phyloP scores from a whole-genome alignment of 1,139 yeast species.

The Taphrina sp. region DNA sequence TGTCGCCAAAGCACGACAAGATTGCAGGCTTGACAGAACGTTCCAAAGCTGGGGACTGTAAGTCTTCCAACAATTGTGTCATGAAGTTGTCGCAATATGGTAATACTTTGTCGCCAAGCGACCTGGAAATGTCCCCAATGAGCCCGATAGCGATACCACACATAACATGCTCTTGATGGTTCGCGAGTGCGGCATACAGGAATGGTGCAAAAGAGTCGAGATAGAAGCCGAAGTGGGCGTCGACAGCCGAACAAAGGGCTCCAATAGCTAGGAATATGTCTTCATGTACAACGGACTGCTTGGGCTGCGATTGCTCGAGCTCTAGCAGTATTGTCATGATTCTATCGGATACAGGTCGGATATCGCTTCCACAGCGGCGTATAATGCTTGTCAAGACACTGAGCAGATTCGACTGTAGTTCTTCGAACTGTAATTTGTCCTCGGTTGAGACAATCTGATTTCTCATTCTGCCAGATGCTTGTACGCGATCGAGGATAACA shows the following conservation, averaged over 20 bases:
- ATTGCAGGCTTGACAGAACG: constrained; percentile 83
- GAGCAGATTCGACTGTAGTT: constrained; percentile 79
- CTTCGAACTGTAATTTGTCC: constrained; percentile 76
- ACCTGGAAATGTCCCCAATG: constrained; percentile 95
- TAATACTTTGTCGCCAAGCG: constrained; percentile 69
- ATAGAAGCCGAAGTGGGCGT: constrained; percentile 66
- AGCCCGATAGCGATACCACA: constrained; percentile 89
- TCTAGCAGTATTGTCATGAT: constrained; percentile 80
- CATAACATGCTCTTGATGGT: constrained; percentile 71
- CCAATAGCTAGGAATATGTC: constrained; percentile 90
- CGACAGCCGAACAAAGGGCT: constrained; percentile 74
- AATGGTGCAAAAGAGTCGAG: constrained; percentile 81
- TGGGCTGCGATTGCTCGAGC: constrained; percentile 58
- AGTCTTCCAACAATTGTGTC: constrained; percentile 72
- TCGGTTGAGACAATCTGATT: constrained; percentile 54
- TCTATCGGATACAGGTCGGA: constrained; percentile 68
- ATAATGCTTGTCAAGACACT: constrained; percentile 85
- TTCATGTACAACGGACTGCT: constrained; percentile 82
- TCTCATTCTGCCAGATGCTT: constrained; percentile 60
- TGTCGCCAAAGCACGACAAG: constrained; percentile 92
- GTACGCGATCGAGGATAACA: constrained; percentile 70
- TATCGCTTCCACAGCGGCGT: constrained; percentile 72
- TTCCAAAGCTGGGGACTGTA: constrained; percentile 53
- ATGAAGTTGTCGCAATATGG: constrained; percentile 78
- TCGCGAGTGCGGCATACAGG: constrained; percentile 71